A percentile compares a stretch with the other conserved stretches of the same genome.
phyloP scores from a whole-genome alignment of 2,329 filamentous ascomycete species.

The Colletotrichum cereale region DNA sequence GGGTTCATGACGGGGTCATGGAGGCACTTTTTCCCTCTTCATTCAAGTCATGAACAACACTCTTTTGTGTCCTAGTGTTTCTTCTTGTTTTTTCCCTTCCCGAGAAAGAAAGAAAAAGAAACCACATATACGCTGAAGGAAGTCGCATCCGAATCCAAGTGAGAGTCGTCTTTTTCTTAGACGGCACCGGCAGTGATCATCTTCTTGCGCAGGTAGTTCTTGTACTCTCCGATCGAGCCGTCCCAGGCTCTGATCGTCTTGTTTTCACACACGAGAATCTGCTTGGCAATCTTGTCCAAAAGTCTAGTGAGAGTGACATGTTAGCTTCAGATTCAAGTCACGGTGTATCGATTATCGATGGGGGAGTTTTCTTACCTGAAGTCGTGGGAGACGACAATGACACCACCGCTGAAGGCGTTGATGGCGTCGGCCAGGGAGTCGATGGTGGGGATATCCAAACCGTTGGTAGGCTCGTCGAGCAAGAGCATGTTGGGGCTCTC shows the following conservation, averaged over 20 bases:
- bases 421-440: conserved; percentile 98
- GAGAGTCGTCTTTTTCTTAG: conserved; percentile 59
- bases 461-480: conserved; percentile 99
- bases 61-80: conserved; percentile 6
- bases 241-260: conserved; percentile 93
- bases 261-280: conserved; percentile 99
- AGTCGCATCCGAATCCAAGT: not conserved
- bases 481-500: conserved; percentile 97
- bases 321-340: conserved; percentile 39
- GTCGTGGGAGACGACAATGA: conserved; percentile 98
- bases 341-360: not conserved
- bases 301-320: conserved; percentile 67
- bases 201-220: conserved; percentile 99
- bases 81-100: not conserved
- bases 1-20: conserved; percentile 17
- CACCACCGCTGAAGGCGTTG: conserved; percentile 95
- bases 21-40: conserved; percentile 8
- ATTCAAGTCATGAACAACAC: conserved; percentile 24
- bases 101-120: not conserved
- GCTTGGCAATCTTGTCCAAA: conserved; percentile 99
- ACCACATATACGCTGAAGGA: conserved; percentile 13
- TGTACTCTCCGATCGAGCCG: conserved; percentile 92
- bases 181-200: conserved; percentile 92
- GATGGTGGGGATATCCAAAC: conserved; percentile 98
- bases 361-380: conserved; percentile 80